Evolutionary conservation across 225 moss, liverwort and hornwort genomes (phyloP), one percentile per base, ranked within the genome.

Genomic region (Rhytidiadelphus loreus): DNA sequence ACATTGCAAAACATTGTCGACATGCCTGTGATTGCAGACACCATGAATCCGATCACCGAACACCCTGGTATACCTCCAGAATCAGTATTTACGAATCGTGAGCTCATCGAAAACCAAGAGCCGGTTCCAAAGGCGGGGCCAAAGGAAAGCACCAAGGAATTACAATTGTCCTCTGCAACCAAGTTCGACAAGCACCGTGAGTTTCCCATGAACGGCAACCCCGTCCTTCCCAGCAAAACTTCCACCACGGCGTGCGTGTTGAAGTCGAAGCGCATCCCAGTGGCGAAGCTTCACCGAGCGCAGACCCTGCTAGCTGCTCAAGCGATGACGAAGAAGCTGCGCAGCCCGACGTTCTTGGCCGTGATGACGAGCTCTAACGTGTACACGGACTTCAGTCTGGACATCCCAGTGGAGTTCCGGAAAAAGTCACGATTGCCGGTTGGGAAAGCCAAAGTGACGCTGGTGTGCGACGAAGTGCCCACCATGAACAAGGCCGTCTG

Each of bases 381-480:
- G 24, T 93, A 92, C 68, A 80, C 52, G 46, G 88, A 66, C 68
- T 94, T 94, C 87, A 56, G 57, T 73, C 74, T 94, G 76, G 88
- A 89, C 69, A 89, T 92, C 64, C 94, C 94, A 13, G 85, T 28
- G 25, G 90, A 91, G 57, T 94, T 94, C 73, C 79, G 74, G 58
- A 90, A 72, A 87, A 88, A 75, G 82, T 78, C 85, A 55, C 88
- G 90, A 62, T 37, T 94, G 85, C 94, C 92, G 7, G 60, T 82
- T 16, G 82, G 71, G 85, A 91, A 90, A 82, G 90, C 90, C 23
- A 90, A n/a, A 29, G 82, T 87, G 79, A 91, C 87, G 86, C 80
- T 94, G 69, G 86, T 92, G 35, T 94, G 91, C 87, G 92, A 91
- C 85, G 94, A 94, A 66, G 91, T 85, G 41, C 92, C 94, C 52